A percentile compares a stretch with the other conserved stretches of the same genome.
Evolutionary conservation across 192 early-diverging fungal species (phyloP).

Genomic region (Borealophlyctis nickersoniae): DNA sequence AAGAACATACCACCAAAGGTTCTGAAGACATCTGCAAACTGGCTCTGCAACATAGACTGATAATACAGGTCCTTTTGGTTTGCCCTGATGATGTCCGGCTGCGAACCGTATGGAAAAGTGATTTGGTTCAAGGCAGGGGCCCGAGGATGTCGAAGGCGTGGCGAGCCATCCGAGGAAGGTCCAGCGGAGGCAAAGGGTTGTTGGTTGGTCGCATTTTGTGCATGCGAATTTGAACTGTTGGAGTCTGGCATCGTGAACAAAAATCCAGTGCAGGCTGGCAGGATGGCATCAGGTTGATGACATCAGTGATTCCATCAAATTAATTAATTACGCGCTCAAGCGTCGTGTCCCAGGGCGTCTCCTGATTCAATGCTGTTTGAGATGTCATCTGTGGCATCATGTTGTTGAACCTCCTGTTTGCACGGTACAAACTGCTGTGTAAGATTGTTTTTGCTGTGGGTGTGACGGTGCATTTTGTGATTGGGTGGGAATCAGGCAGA

Average conservation of each 20-base stretch:
- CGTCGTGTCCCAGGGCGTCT: no score
- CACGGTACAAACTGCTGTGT: conserved; percentile 9
- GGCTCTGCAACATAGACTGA: conserved; percentile 60
- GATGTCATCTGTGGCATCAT: conserved; percentile 27
- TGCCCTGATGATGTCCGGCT: conserved; percentile 82
- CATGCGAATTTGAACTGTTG: no score
- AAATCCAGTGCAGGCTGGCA: no score
- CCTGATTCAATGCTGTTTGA: conserved; percentile 13
- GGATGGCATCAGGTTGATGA: no score
- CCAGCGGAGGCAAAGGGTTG: no score
- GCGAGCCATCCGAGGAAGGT: no score
- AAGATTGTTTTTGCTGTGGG: conserved; percentile 12
- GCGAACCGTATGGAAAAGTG: conserved; percentile 67
- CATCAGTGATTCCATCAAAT: no score
- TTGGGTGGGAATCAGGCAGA: conserved; percentile 5
- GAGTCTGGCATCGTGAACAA: no score
- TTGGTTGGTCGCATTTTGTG: no score
- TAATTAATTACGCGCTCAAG: no score
- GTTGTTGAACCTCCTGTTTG: conserved; percentile 31
- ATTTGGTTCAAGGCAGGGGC: no score
- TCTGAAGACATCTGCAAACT: conserved; percentile 61
- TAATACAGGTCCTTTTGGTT: conserved; percentile 90
- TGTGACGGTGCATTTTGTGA: conserved; percentile 15
- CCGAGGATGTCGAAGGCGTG: no score
- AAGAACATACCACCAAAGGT: conserved; percentile 54